Base-by-base conservation (phyloP, 768 basidiomycete genomes). In the Dictyophora rubrovolvata region DNA sequence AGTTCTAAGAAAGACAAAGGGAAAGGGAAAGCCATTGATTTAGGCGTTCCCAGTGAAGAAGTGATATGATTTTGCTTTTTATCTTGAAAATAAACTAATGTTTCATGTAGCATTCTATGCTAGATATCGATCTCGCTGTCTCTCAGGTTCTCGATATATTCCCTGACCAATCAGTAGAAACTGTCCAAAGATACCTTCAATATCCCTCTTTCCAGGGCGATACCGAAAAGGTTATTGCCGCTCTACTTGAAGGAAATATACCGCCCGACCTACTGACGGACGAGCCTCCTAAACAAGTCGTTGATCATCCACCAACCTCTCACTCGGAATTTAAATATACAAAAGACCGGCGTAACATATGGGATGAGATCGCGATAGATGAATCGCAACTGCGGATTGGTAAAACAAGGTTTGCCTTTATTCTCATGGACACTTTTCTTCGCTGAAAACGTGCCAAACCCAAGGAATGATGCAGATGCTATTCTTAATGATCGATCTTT, bases 141-240 rank as follows among this genome's bases (percentile, higher is more conserved):
- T 74, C 79, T 0, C 85, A 90, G 64, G 82, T 93, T 11, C 75
- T 88, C 12, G 89, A 89, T 62, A 82, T 93, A 61, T 73, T 93
- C 36, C 87, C 89, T 0, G 79, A 88, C 48, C 72, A 80, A 23
- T 68, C 78, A 0, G 73, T 78, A 0, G 65, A 66, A 1, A 87
- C 91, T 64, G 72, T 92, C 53, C 77, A 78, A 36, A 76, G 74
- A 18, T 71, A 89, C 18, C 75, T 92, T 12, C 58, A 62, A 12
- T 77, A 80, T 57, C 69, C 75, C 2, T 69, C 76, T 7, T 86
- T 81, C 64, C 65, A 67, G n/a, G 77, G 79, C 1, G 76, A 77
- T 35, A 74, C 81, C 1, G 87, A 89, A 63, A 74, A 74, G 37
- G 79, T 89, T 18, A 75, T 91, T 11, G 82, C 77, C 46, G 86